phyloP scores from a whole-genome alignment of 2,329 filamentous ascomycete species.

The Emydomyces testavorans region DNA sequence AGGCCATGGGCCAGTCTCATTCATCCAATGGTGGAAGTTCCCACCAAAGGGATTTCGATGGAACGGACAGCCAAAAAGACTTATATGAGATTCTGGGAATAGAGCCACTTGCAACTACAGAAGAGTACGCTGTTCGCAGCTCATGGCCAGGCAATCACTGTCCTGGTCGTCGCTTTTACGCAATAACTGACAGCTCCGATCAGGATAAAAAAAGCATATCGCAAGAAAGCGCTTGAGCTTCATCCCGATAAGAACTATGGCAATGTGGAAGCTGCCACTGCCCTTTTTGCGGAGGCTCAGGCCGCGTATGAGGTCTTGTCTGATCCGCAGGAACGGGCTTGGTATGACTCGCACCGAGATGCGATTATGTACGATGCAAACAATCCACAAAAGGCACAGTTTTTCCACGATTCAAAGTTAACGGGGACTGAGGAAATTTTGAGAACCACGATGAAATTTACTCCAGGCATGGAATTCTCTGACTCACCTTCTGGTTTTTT shows the following conservation, averaged over 20 bases:
- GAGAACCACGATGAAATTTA: slow-evolving; percentile 68
- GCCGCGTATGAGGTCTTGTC: slow-evolving; percentile 92
- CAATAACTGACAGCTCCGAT: not conserved
- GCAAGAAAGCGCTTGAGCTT: slow-evolving; percentile 77
- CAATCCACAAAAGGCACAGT: slow-evolving; percentile 38
- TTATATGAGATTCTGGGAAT: slow-evolving; percentile 71
- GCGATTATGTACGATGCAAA: slow-evolving; percentile 62
- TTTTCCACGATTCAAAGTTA: slow-evolving; percentile 58
- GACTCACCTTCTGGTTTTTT: slow-evolving; percentile 77
- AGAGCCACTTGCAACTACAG: slow-evolving; percentile 59
- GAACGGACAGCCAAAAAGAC: slow-evolving; percentile 28
- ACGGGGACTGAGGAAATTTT: slow-evolving; percentile 73
- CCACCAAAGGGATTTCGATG: slow-evolving; percentile 16
- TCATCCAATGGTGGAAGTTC: slow-evolving; percentile 26
- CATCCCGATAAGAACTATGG: slow-evolving; percentile 88
- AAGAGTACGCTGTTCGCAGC: slow-evolving; percentile 50
- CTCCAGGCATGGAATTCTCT: slow-evolving; percentile 63
- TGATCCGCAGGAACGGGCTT: slow-evolving; percentile 86
- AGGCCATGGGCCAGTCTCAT: slow-evolving; percentile 37
- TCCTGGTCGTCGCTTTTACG: not conserved
- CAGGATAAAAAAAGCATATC: slow-evolving; percentile 88
- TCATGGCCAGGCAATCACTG: not conserved
- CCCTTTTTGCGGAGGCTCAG: slow-evolving; percentile 80
- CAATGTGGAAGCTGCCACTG: slow-evolving; percentile 71
- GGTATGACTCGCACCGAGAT: slow-evolving; percentile 92